These are phyloP conservation scores for Coemansia sp. DNA, from an alignment of 192 early-diverging fungal genomes.

Conservation along the genomic window DNA sequence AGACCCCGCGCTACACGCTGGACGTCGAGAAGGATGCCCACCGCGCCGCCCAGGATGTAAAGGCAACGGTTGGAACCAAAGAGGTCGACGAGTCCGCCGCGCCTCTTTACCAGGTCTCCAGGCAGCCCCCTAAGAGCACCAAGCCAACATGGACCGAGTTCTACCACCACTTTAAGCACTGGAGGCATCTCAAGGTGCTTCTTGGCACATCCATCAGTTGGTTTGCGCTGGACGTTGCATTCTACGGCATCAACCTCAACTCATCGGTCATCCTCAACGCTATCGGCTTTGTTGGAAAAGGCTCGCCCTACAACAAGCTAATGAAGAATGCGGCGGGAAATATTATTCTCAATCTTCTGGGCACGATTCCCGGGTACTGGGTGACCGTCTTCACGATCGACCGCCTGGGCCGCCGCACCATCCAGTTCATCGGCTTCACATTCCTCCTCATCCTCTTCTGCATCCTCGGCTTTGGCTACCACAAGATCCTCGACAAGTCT, in stretches of 20 bases:
- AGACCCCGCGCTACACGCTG: constrained; percentile 88
- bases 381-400: constrained; percentile 90
- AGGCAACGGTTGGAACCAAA: constrained; percentile 26
- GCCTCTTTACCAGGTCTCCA: constrained; percentile 50
- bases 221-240: constrained; percentile 78
- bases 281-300: constrained; percentile 62
- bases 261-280: constrained; percentile 69
- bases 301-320: constrained; percentile 50
- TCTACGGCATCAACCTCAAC: constrained; percentile 80
- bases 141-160: constrained; percentile 62
- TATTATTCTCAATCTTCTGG: constrained; percentile 81
- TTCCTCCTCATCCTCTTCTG: constrained; percentile 79
- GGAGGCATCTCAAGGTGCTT: constrained; percentile 79
- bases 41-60: constrained; percentile 31
- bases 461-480: constrained; percentile 72
- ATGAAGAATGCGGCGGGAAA: constrained; percentile 82
- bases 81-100: constrained; percentile 29
- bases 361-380: constrained; percentile 93
- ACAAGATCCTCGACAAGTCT: constrained; percentile 61
- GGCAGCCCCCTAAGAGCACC: constrained; percentile 15
- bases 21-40: constrained; percentile 68
- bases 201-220: constrained; percentile 71
- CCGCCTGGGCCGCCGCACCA: constrained; percentile 81
- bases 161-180: constrained; percentile 69
- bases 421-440: constrained; percentile 86